Evolutionary conservation across 2,329 filamentous ascomycete species (phyloP), one percentile per base, ranked within the genome.

Genomic region (Arthrobotrys iridis): DNA sequence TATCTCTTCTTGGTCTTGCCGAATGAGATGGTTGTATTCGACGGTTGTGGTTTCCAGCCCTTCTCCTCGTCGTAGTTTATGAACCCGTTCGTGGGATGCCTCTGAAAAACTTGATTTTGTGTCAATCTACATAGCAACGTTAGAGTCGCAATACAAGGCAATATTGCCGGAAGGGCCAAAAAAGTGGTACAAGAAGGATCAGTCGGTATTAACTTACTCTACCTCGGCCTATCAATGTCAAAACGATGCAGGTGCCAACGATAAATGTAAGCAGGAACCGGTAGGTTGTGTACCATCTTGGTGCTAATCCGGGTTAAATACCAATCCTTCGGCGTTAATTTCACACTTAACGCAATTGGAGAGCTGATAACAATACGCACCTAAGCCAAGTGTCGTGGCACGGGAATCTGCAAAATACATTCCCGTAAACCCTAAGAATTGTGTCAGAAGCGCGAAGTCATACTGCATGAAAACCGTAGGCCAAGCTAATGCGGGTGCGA

Each of bases 241-340:
- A 84, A 43, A 95, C 88, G 78, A 97, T 94, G 77, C 91, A 90
- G 45, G 88, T 85, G 40, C 94, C 93, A 26, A 97, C 93, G 75
- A 97, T 87, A 81, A 93, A 94, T 1, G 94, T 97, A 79, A 97
- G 86, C 6, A 96, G 90, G 82, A 97, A 97, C 33, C 94, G 92
- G 84, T 97, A 97, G 57, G 89, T 91, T 73, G 86, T 87, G 82
- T 97, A 97, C 93, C 93, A 97, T 37, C 85, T 81, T 22, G 93
- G 93, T 1, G 90, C 76, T 76, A n/a, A 13, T 30, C 3, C 45
- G 18, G 13, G 30, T 30, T 8, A 8, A 30, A 28, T 13, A 1
- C 11, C 3, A 30, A 13, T 11, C n/a, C 30, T 40, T 2, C 11
- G 33, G 40, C 10, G 40, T 62, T 37, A n/a, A 10, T 6, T n/a